These are phyloP conservation scores for Rosa lucieae DNA, from an alignment of 306 rosid genomes.

Conservation along the genomic window DNA sequence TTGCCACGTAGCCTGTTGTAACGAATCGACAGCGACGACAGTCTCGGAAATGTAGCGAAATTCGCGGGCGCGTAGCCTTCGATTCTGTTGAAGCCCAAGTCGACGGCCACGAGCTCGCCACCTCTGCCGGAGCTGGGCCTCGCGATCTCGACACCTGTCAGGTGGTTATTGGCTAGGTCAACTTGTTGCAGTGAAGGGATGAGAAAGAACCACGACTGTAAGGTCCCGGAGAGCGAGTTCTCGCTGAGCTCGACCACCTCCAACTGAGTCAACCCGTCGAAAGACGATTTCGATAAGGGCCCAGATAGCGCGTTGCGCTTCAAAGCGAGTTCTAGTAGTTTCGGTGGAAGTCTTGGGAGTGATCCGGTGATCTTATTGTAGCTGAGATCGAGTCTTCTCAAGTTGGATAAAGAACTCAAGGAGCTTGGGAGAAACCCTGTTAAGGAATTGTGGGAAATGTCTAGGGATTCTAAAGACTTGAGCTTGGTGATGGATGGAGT, in stretches of 20 bases:
- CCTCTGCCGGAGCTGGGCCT: conserved; percentile 28
- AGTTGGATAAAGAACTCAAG: conserved; percentile 37
- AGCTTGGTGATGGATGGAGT: conserved; percentile 52
- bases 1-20: conserved; percentile 71
- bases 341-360: conserved; percentile 61
- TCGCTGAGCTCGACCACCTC: conserved; percentile 83
- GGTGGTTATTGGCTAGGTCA: conserved; percentile 63
- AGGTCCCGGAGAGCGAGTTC: conserved; percentile 49
- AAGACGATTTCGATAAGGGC: conserved; percentile 44
- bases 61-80: conserved; percentile 63
- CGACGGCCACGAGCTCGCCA: conserved; percentile 70
- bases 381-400: conserved; percentile 71
- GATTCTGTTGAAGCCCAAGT: conserved; percentile 76
- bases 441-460: conserved; percentile 56
- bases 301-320: conserved; percentile 67
- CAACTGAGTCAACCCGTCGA: conserved; percentile 44
- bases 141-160: conserved; percentile 54
- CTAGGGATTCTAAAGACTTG: conserved; percentile 56
- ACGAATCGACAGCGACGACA: conserved; percentile 72
- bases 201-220: conserved; percentile 65
- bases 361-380: conserved; percentile 63
- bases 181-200: conserved; percentile 73
- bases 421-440: conserved; percentile 55
- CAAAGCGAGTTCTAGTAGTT: conserved; percentile 63
- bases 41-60: conserved; percentile 49